These are phyloP conservation scores for Podospora pseudoanserina DNA, from an alignment of 495 filamentous ascomycete species.

Conservation along the genomic window DNA sequence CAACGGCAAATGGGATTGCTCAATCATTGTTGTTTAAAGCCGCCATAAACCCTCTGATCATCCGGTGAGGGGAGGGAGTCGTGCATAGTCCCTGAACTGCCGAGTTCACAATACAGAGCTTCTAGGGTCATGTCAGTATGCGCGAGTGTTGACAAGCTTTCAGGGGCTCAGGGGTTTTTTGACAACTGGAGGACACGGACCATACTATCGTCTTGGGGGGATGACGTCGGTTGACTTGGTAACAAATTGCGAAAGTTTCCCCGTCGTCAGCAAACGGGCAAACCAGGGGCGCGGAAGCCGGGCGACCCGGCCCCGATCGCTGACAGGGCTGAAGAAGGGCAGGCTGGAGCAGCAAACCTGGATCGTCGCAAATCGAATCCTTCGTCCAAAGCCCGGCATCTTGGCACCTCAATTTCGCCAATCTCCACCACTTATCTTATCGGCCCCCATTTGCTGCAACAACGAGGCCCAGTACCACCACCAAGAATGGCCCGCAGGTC, in stretches of 20 bases:
- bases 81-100: neutral
- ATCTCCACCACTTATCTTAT: neutral
- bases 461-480: neutral
- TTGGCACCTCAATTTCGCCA: neutral
- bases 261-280: neutral
- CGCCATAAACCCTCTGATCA: neutral
- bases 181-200: neutral
- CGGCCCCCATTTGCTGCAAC: neutral
- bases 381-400: neutral
- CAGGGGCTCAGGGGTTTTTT: neutral
- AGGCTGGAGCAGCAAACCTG: neutral
- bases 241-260: neutral
- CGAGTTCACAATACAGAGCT: too few relatives aligned
- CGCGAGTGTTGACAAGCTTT: neutral
- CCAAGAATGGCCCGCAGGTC: neutral
- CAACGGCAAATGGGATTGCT: neutral
- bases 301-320: neutral
- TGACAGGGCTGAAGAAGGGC: neutral
- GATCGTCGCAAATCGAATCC: neutral
- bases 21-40: neutral
- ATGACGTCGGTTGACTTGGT: too few relatives aligned
- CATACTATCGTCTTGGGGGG: neutral
- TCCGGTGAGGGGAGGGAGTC: neutral
- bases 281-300: neutral
- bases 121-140: neutral